Evolutionary conservation across 768 basidiomycete genomes (phyloP), one percentile per base, ranked within the genome.

Genomic region (Fistulinella prunicolor): DNA sequence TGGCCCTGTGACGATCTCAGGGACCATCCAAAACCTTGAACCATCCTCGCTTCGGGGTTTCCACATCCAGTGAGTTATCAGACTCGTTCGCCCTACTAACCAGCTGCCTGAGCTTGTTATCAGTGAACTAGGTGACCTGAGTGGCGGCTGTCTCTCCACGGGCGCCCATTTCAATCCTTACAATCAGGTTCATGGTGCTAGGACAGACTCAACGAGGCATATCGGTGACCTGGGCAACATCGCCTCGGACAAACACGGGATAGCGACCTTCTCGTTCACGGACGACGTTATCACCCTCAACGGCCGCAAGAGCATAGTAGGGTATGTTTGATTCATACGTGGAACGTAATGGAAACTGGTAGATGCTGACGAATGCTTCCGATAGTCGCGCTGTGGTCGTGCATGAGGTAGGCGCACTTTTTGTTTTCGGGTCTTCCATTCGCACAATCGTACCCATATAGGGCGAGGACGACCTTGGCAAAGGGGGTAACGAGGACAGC

Each of bases 401-500:
- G 30, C 90, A 92, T 69, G 78, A 76, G 46, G 83, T 83, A 47
- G 72, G 65, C 12, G 14, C 34, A 23, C 29, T 17, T 9, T 28
- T 12, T n/a, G 20, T 28, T 41, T 36, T 30, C 36, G 26, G 22
- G 14, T 19, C 36, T 52, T 34, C 44, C 55, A 16, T 39, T 51
- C 53, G 39, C 51, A 43, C 43, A 37, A 39, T 44, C 24, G 50
- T 23, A 32, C 35, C 39, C 42, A 41, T 47, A 32, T 53, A 83
- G 83, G 86, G 87, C 4, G 78, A 78, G 16, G 90, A 93, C 60
- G 90, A 93, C 59, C 74, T 91, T 42, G 90, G 89, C n/a, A 72
- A 67, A 50, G 86, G 87, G 14, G 73, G 70, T 35, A 75, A 85
- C 57, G 71, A 78, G 23, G 87, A 89, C 54, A 86, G 85, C 19